phyloP scores from a whole-genome alignment of 257 asterid genomes.

The Thymus mandschuricus region DNA sequence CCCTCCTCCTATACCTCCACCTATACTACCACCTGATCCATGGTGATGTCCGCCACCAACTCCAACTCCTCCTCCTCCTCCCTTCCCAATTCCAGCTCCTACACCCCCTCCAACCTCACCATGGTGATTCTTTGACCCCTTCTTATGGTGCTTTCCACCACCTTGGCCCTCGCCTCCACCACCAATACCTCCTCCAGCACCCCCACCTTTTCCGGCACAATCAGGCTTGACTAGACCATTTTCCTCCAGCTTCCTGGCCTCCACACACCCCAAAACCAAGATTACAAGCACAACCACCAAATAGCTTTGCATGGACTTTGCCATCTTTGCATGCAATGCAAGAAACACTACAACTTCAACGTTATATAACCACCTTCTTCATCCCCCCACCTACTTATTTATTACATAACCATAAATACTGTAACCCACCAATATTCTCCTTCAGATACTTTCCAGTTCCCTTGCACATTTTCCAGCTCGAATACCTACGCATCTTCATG shows the following conservation, averaged over 20 bases:
- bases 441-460: slow-evolving; percentile 11
- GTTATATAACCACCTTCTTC: slow-evolving; percentile 27
- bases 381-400: slow-evolving; percentile 22
- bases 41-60: slow-evolving; percentile 7
- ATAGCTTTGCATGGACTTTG: slow-evolving; percentile 23
- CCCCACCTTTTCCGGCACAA: slow-evolving; percentile 38
- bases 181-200: not conserved
- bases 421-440: slow-evolving; percentile 40
- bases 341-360: not conserved
- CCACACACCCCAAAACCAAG: slow-evolving; percentile 40
- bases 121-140: slow-evolving; percentile 22
- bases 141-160: slow-evolving; percentile 26
- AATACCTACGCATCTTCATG: slow-evolving; percentile 38
- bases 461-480: slow-evolving; percentile 40
- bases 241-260: slow-evolving; percentile 39
- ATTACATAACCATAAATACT: slow-evolving; percentile 35
- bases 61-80: slow-evolving; percentile 3
- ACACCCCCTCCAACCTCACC: slow-evolving; percentile 33
- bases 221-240: slow-evolving; percentile 33
- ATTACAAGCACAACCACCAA: slow-evolving; percentile 35
- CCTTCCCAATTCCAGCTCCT: not conserved
- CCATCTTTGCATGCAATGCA: slow-evolving; percentile 27
- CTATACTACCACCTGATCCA: not conserved
- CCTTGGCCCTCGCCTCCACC: slow-evolving; percentile 26
- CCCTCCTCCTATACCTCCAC: slow-evolving; percentile 4